Evolutionary conservation across 345 rosid genomes (phyloP).

Genomic region (Pistacia atlantica): DNA sequence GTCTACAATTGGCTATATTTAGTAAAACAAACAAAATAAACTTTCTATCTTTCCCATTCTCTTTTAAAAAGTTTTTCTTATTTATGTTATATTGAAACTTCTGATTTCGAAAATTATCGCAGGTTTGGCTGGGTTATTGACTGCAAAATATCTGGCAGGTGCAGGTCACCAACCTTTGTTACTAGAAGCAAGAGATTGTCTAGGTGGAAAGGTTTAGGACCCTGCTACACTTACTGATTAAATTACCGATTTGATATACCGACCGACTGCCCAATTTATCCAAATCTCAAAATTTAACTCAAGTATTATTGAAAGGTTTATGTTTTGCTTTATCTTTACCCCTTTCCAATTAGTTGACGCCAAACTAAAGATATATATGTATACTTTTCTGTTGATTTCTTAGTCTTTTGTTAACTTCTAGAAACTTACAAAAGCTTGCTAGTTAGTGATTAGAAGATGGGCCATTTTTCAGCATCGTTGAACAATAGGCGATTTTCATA

Average conservation of each 20-base stretch:
- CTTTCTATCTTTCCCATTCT: not conserved
- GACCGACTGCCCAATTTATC: no score
- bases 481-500: not conserved
- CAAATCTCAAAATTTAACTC: no score
- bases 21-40: not conserved
- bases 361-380: not conserved
- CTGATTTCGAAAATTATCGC: constrained; percentile 22
- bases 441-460: not conserved
- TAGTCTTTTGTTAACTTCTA: not conserved
- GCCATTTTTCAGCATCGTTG: not conserved
- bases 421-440: not conserved
- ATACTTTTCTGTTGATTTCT: not conserved
- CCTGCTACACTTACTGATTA: no score
- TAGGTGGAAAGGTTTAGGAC: constrained; percentile 97
- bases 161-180: constrained; percentile 88
- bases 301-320: constrained; percentile 96
- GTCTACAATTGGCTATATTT: no score
- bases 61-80: not conserved
- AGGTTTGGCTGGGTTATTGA: constrained; percentile 96
- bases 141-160: constrained; percentile 93
- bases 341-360: not conserved
- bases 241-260: no score
- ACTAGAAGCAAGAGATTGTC: constrained; percentile 88
- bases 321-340: constrained; percentile 15
- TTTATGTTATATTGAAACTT: not conserved